Base-by-base conservation (phyloP, 73 alveolate genomes). In the Paramecium bursaria region DNA sequence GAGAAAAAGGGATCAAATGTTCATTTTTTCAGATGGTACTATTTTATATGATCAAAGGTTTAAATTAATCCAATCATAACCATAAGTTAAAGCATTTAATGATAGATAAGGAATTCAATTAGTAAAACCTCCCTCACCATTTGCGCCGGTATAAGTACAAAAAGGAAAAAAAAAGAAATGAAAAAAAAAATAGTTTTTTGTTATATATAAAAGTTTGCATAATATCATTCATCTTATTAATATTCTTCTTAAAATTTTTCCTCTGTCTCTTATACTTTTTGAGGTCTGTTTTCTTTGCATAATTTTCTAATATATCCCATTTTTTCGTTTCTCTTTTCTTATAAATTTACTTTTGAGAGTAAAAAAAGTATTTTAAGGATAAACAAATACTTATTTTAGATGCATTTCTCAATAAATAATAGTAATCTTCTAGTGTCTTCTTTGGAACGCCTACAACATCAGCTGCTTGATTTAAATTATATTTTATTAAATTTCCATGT, bases 21-120 rank as follows among this genome's bases (percentile, higher is more conserved):
- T 15, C 75, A 79, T 79, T 50, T 39, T 51, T 79, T 54, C 39
- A 54, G 89, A 79, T 79, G 89, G 89, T 79, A 79, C 33, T 14
- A 53, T 31, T 33, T 50, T 49, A 46, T 48, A 35, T 29, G n/a
- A n/a, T 74, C 5, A 46, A 33, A 74, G 74, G 73, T 74, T 74
- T 74, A 74, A 49, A 74, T 74, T 29, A 67, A 44, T 67, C 21
- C 46, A 67, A 67, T 17, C 53, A 9, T 67, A 39, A 39, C 82
- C 82, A 15, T 3, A 67, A 19, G 27, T 67, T 39, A 13, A 21
- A 6, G 57, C 33, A 67, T 39, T 67, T 15, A 67, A 67, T 47
- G 22, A 11, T 39, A 9, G 9, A 13, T 39, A 39, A 17, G 82
- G 82, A 21, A 31, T 53, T 25, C 21, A 21, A 2, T 42, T 25